Base-by-base conservation (phyloP, 129 eudicot species). In the Artemisia argyi region DNA sequence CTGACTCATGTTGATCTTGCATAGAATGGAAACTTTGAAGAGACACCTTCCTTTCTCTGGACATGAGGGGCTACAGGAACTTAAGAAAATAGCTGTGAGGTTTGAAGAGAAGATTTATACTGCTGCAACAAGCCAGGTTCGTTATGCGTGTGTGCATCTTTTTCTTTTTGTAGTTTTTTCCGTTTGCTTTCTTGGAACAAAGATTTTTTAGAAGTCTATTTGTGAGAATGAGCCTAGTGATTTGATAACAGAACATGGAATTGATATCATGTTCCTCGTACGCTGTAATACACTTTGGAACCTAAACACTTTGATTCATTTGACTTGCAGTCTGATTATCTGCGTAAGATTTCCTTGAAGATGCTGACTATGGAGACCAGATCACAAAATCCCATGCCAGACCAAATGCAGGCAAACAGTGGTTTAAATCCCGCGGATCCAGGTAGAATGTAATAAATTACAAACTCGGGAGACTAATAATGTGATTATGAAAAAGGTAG, bases 41-140 rank as follows among this genome's bases (percentile, higher is more conserved):
- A 85, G 86, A 76, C 96, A 90, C 74, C 79, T 87, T 73, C 97
- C 96, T 22, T 76, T 84, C 66, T 87, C 90, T 79, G 98, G 97
- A 67, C 86, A 65, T 69, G 97, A 89, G 71, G 96, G 92, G 52
- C 47, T 85, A 32, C 83, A 79, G 77, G 96, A 90, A 64, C 89
- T 89, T 16, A 80, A 81, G 53, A 83, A 83, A 56, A 81, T 90
- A 73, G 87, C 95, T 65, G 81, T 76, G 63, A 83, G 91, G 73
- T 90, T 87, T 76, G 97, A 90, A 81, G 95, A 90, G 73, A 85
- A 83, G 74, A 77, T 81, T 57, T 87, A 90, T 85, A 68, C 78
- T 72, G 83, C 86, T 39, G 91, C 97, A 6, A 90, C 83, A 63
- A 87, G 95, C 69, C 87, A 87, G 89, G 97, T 90, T 75, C 49